Base-by-base conservation (phyloP, 2,329 filamentous ascomycete species). In the Dactylellina parvicollis region DNA sequence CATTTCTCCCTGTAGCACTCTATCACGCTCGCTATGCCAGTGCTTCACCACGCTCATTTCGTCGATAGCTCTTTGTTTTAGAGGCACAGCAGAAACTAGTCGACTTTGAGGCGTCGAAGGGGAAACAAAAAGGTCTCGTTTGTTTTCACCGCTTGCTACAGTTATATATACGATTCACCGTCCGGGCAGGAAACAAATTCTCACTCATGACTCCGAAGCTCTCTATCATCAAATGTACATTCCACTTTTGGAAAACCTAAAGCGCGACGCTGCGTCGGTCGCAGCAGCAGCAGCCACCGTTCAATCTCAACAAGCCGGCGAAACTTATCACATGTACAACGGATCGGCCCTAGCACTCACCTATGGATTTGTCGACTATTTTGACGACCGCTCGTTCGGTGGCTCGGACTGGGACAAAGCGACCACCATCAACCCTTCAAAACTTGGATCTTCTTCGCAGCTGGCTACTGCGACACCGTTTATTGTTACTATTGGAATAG, bases 401-500 rank as follows among this genome's bases (percentile, higher is more conserved):
- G 47, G 52, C 22, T 30, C 60, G 3, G 59, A 55, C 32, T 56
- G 30, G 46, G 40, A 56, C 16, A 46, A 56, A 50, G 38, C 69
- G 54, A 66, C 69, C 22, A 64, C 22, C 24, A 38, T 56, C 22
- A 66, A 60, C 28, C 69, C 69, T 18, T 55, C 60, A 16, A 65
- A 65, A 65, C 40, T 78, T 34, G 77, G 77, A 22, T 73, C 64
- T 24, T 77, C 76, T 24, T 71, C 64, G 24, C 72, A 75, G 26
- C 61, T 78, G 54, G 67, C 69, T 50, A 66, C 60, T 59, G 76
- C 77, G 20, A 75, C 77, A 14, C 76, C 75, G 42, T 56, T 78
- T 32, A 40, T 79, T 14, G 79, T 79, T 9, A 76, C 76, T 12
- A 30, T 78, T 1, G 79, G 78, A 5, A 76, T 78, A 1, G 32